Base-by-base conservation (phyloP, 208 protist species). In the Plasmodiophora brassicae region DNA sequence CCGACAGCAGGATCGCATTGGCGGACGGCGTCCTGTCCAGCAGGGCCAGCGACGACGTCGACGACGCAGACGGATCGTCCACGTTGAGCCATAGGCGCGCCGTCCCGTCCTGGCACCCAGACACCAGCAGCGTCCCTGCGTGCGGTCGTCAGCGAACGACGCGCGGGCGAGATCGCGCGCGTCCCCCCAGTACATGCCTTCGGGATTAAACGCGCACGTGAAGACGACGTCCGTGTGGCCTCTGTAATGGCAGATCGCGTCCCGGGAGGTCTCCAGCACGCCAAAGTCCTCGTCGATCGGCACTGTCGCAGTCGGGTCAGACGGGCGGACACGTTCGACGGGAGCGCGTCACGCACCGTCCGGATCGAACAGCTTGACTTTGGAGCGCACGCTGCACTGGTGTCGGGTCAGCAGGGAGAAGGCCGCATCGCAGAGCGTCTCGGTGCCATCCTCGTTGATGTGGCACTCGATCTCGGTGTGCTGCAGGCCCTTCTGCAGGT, bases 401-500 rank as follows among this genome's bases (percentile, higher is more conserved):
- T 94, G 92, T 39, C 38, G 50, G 54, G 45, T 46, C 1, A 93
- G 20, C 53, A 93, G 45, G 57, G 57, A 87, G 83, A 94, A 94
- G 46, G 87, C 65, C 53, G 91, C 89, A 10, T 53, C 60, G 45
- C 91, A 93, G 45, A 71, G 57, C 0, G 88, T 44, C 43, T 94
- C 91, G 0, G 90, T 85, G 1, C 93, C 93, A 36, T 39, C 93
- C 89, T 94, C 92, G 57, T 83, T 88, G 0, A 95, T 38, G 85
- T 95, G 93, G n/a, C 89, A 89, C 85, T 97, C 95, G 0, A 96
- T 90, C 45, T 96, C 93, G 5, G 91, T 60, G 86, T 95, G 96
- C 88, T 95, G 94, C 38, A 97, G 71, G 0, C 95, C 95, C 88
- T 95, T 95, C 90, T 96, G 95, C 1, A 97, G 36, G n/a, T 95